A percentile compares a stretch with the other conserved stretches of the same genome.
phyloP scores from a whole-genome alignment of 495 filamentous ascomycete genomes.

The Penicillium canariense region DNA sequence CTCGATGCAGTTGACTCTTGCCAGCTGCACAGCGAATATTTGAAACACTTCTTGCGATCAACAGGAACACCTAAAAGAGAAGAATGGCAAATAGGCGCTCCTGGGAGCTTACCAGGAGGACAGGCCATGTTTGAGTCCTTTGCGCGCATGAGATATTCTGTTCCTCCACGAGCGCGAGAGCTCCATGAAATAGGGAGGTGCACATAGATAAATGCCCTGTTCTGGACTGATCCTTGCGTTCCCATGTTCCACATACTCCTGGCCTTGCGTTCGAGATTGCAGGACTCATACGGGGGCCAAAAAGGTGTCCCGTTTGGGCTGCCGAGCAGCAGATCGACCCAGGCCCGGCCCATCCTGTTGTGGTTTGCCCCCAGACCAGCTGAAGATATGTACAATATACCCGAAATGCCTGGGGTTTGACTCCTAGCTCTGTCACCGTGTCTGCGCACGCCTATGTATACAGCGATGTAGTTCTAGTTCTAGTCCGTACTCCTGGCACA shows the following conservation, averaged over 20 bases:
- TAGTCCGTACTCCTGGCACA: not conserved
- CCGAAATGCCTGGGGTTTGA: no score
- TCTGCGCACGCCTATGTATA: no score
- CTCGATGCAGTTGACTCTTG: not conserved
- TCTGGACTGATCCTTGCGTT: not conserved
- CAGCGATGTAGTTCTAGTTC: no score
- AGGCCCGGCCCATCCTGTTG: not conserved
- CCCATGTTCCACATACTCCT: not conserved
- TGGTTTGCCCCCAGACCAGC: not conserved
- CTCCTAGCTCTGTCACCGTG: no score
- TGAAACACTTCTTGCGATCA: not conserved
- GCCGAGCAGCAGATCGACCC: not conserved
- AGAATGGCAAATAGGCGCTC: not conserved
- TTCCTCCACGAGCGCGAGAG: not conserved
- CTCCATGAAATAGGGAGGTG: not conserved
- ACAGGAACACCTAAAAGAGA: not conserved
- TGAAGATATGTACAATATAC: conserved; percentile 5
- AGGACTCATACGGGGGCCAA: not conserved
- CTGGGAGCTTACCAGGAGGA: conserved; percentile 4
- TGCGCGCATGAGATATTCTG: not conserved
- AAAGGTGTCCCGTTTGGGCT: not conserved
- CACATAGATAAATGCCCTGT: not conserved
- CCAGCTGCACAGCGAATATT: not conserved
- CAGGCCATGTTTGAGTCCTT: not conserved
- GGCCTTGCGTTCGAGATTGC: not conserved